Base-by-base conservation (phyloP, 805 yeast genomes). In the Kuraishia capsulata region DNA sequence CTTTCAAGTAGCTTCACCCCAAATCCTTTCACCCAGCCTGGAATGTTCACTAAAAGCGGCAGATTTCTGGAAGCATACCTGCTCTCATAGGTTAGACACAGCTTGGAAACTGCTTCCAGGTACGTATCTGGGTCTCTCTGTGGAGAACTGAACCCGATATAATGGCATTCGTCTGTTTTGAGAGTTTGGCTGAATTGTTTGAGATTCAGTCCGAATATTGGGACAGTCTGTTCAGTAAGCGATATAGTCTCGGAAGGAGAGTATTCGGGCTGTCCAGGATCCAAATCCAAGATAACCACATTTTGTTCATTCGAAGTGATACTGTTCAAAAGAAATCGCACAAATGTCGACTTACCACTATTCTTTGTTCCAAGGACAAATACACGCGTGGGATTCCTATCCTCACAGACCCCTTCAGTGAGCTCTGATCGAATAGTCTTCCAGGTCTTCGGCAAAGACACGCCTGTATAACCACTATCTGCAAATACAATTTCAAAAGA, bases 11-110 rank as follows among this genome's bases (percentile, higher is more conserved):
- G 58, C 35, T 76, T 80, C 13, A 79, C 65, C 0, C 97, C 97
- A 44, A 76, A 77, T 0, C 96, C 97, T 56, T 83, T 84, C 23
- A 87, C 73, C 96, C 96, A 88, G 0, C 96, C 96, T 0, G 96
- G 90, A 1, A 89, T 74, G 49, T 88, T 88, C 3, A 89, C 67
- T 1, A 88, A 54, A 3, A 87, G 57, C 13, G 62, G 69, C 17
- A 39, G 62, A 46, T 36, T 50, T 49, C 50, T 53, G 38, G 35
- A 49, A 23, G 47, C 45, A 8, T 42, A 30, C 13, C 36, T 24
- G 3, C 20, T 21, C 35, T 57, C 21, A 51, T 50, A 24, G 8
- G 16, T 4, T 19, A 2, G 17, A 6, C 71, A 52, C 16, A 85
- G 55, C 3, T 64, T 52, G 26, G 56, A 51, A 3, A 76, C 58